Conservation (phyloP, 1,139 yeast species). For the Candida gigantensis region DNA sequence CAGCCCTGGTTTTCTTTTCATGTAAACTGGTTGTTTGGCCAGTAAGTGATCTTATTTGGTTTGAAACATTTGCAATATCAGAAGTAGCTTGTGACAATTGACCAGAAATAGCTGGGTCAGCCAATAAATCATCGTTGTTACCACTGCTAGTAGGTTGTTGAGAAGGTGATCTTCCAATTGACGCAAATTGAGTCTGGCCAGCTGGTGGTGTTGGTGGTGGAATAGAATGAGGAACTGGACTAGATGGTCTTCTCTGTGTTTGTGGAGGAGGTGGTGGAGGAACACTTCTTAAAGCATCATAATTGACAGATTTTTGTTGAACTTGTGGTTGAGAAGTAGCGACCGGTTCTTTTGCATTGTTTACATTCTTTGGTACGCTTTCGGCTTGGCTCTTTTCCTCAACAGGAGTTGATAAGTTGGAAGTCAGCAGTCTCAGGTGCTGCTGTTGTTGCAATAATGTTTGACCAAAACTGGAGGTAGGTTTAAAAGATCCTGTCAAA, state of each 20-base stretch:
- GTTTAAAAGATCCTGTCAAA: conserved; percentile 46
- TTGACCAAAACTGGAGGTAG: conserved; percentile 74
- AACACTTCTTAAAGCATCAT: conserved; percentile 49
- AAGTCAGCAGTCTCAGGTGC: conserved; percentile 10
- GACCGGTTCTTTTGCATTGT: conserved; percentile 27
- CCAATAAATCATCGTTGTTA: conserved; percentile 51
- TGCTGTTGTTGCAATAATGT: conserved; percentile 40
- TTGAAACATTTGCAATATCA: conserved; percentile 83
- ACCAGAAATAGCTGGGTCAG: conserved; percentile 57
- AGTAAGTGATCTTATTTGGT: conserved; percentile 78
- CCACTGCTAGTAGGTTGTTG: conserved; percentile 9
- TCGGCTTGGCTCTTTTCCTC: conserved; percentile 23
- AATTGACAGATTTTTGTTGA: conserved; percentile 33
- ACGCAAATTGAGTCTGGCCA: too few species aligned
- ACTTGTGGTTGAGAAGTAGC: conserved; percentile 11
- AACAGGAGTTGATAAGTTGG: conserved; percentile 15
- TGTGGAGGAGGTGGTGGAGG: conserved; percentile 50
- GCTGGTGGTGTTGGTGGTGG: conserved; percentile 15
- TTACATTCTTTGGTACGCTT: conserved; percentile 20
- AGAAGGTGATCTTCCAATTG: conserved; percentile 2
- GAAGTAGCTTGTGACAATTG: conserved; percentile 78
- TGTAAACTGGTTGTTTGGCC: conserved; percentile 71
- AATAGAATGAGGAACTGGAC: conserved; percentile 16
- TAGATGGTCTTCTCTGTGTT: conserved; percentile 16
- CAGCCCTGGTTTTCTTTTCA: conserved; percentile 73